Evolutionary conservation across 1,284 basidiomycete genomes (phyloP).

Genomic region (Heterobasidion occidentale): DNA sequence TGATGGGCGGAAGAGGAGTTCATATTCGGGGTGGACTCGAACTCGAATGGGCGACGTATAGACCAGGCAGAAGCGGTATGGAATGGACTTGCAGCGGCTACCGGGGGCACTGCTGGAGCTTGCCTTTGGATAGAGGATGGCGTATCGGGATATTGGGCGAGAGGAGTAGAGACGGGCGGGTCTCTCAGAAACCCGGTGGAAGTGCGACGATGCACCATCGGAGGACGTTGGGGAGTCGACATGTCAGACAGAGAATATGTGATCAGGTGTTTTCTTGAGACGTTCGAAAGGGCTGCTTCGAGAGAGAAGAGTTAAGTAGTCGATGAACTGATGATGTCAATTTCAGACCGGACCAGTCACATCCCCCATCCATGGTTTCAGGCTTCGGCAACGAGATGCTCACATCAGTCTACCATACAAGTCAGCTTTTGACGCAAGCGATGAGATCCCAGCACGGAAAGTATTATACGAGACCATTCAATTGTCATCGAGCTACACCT

Average conservation of each 20-base stretch:
- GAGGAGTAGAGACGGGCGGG: not conserved
- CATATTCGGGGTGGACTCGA: not conserved
- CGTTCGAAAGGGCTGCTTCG: too few relatives aligned
- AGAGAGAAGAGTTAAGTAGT: too few relatives aligned
- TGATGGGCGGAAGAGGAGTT: not conserved
- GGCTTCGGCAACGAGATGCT: too few relatives aligned
- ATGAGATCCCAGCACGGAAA: too few relatives aligned
- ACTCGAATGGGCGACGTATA: not conserved
- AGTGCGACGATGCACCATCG: not conserved
- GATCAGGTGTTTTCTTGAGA: too few relatives aligned
- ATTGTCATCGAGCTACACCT: too few relatives aligned
- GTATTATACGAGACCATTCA: too few relatives aligned
- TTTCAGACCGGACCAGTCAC: too few relatives aligned
- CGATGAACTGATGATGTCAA: too few relatives aligned
- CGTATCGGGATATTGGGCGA: not conserved
- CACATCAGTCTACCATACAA: too few relatives aligned
- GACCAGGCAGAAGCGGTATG: not conserved
- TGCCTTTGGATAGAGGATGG: not conserved
- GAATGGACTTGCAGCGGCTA: not conserved
- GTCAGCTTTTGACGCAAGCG: too few relatives aligned
- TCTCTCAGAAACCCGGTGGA: not conserved
- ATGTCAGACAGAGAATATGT: not conserved
- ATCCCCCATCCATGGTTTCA: too few relatives aligned
- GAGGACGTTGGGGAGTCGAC: not conserved
- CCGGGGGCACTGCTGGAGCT: not conserved